These are phyloP conservation scores for Caryopteris hybrid DNA, from an alignment of 305 asterid genomes.

Conservation along the genomic window DNA sequence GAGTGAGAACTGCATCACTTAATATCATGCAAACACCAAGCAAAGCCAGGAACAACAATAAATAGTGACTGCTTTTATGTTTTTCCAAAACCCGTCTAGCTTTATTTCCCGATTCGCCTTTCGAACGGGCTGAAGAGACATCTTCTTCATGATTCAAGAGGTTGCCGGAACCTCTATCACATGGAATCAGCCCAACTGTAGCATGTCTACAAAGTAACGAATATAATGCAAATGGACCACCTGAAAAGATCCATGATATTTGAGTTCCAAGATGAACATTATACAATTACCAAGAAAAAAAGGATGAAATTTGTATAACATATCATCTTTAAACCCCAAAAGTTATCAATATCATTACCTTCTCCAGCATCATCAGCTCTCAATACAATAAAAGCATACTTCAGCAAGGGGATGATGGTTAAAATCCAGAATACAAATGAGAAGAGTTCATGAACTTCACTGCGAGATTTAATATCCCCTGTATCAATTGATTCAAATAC, in stretches of 20 bases:
- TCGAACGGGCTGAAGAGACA: constrained; percentile 19
- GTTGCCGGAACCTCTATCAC: constrained; percentile 42
- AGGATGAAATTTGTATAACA: not conserved
- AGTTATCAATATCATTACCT: constrained; percentile 38
- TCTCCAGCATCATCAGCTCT: constrained; percentile 89
- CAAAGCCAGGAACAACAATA: constrained; percentile 69
- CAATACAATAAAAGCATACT: constrained; percentile 66
- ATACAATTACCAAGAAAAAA: not conserved
- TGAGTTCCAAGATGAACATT: constrained; percentile 5
- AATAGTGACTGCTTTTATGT: constrained; percentile 64
- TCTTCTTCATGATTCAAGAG: constrained; percentile 47
- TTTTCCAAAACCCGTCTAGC: constrained; percentile 64
- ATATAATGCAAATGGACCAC: constrained; percentile 89
- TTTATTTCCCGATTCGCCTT: constrained; percentile 49
- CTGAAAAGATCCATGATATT: constrained; percentile 39
- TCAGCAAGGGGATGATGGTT: constrained; percentile 72
- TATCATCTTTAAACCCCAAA: not conserved
- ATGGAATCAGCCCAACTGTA: constrained; percentile 77
- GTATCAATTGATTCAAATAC: constrained; percentile 68
- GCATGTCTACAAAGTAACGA: constrained; percentile 82
- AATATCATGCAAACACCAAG: constrained; percentile 91
- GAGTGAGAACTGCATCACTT: constrained; percentile 81
- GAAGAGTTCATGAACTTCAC: constrained; percentile 69
- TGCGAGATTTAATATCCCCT: constrained; percentile 39
- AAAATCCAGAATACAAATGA: constrained; percentile 86